phyloP scores from a whole-genome alignment of 2,329 filamentous ascomycete species.

The Talaromyces sp. region DNA sequence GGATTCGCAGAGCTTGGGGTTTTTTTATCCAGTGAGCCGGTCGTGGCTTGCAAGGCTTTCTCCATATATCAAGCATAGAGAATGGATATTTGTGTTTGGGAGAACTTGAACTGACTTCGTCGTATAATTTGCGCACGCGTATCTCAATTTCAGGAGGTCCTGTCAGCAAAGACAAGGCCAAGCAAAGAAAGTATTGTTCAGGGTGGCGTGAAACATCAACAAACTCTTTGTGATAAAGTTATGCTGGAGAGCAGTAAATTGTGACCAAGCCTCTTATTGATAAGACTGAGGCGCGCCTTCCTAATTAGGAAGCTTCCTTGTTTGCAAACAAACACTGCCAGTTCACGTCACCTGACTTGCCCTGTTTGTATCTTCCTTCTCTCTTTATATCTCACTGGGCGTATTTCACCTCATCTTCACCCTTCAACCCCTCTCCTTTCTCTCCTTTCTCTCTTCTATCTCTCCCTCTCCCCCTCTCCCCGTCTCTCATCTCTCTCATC shows the following conservation, averaged over 20 bases:
- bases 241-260: no score
- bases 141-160: no score
- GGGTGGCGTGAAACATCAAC: no score
- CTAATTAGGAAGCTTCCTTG: neutral
- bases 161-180: no score
- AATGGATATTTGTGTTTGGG: neutral
- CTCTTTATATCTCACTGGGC: neutral
- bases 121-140: no score
- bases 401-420: neutral
- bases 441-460: neutral
- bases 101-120: no score
- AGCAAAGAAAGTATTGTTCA: no score
- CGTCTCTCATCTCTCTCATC: neutral
- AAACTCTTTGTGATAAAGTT: neutral
- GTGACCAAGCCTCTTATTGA: neutral
- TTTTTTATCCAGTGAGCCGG: neutral
- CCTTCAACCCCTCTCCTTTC: neutral
- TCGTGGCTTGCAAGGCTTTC: neutral
- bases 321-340: neutral
- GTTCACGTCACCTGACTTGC: neutral
- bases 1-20: neutral
- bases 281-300: neutral
- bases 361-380: neutral
- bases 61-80: neutral
- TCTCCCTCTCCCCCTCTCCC: neutral